Evolutionary conservation across 2,329 filamentous ascomycete genomes (phyloP).

Genomic region (Aspergillus neoniger): DNA sequence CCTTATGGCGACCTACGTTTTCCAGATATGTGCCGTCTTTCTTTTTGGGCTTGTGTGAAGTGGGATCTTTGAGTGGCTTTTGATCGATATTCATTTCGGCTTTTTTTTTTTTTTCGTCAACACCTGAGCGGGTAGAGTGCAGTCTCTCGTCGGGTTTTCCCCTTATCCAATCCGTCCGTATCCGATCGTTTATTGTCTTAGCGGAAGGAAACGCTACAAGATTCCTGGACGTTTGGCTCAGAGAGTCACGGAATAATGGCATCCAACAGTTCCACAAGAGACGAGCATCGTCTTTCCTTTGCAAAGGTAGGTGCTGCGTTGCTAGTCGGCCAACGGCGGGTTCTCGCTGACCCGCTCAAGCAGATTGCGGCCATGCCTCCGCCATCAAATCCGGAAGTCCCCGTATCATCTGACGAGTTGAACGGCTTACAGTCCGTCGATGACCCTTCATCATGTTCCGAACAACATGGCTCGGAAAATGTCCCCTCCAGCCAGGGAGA

Average conservation of each 20-base stretch:
- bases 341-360: background rate
- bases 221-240: constrained; percentile 11
- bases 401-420: constrained; percentile 30
- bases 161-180: constrained; percentile 23
- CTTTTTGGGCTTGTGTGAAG: constrained; percentile 47
- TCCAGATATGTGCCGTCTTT: constrained; percentile 49
- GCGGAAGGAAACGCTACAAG: constrained; percentile 11
- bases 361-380: constrained; percentile 49
- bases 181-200: constrained; percentile 17
- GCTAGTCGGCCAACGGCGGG: background rate
- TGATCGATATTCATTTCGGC: constrained; percentile 36
- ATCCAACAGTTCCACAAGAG: constrained; percentile 32
- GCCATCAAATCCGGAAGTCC: constrained; percentile 30
- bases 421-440: constrained; percentile 24
- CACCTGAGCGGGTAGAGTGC: constrained; percentile 26
- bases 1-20: constrained; percentile 46
- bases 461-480: constrained; percentile 23
- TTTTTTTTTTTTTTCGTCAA: constrained; percentile 24
- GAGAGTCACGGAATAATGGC: constrained; percentile 31
- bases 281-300: constrained; percentile 61
- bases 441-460: constrained; percentile 19
- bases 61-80: constrained; percentile 43
- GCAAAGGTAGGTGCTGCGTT: constrained; percentile 64
- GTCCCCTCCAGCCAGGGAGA: constrained; percentile 22
- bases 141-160: constrained; percentile 22